These are phyloP conservation scores for Neoboletus magnificus DNA, from an alignment of 768 basidiomycete species.

Conservation along the genomic window DNA sequence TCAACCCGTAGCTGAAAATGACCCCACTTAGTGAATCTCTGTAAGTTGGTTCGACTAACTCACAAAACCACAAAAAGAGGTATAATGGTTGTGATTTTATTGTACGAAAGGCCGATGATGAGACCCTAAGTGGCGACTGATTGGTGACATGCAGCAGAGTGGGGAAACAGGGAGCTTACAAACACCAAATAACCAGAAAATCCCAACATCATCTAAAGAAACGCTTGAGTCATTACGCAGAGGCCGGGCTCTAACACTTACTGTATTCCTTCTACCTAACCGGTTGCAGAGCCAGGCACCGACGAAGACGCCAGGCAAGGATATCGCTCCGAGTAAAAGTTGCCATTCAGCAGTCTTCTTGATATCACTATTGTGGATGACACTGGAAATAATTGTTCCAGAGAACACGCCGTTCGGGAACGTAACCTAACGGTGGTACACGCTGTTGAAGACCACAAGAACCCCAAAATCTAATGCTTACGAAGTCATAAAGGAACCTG, in stretches of 20 bases:
- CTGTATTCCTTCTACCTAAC: slow-evolving; percentile 57
- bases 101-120: slow-evolving; percentile 56
- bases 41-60: slow-evolving; percentile 16
- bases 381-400: slow-evolving; percentile 62
- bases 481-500: slow-evolving; percentile 73
- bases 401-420: slow-evolving; percentile 74
- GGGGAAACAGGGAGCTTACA: slow-evolving; percentile 30
- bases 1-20: slow-evolving; percentile 55
- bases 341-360: slow-evolving; percentile 67
- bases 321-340: slow-evolving; percentile 57
- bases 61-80: slow-evolving; percentile 69
- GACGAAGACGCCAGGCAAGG: slow-evolving; percentile 59
- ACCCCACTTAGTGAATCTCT: background rate
- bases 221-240: slow-evolving; percentile 1
- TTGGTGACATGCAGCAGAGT: background rate
- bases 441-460: background rate
- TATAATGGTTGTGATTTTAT: slow-evolving; percentile 58
- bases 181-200: slow-evolving; percentile 68
- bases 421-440: slow-evolving; percentile 42
- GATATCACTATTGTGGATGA: slow-evolving; percentile 54
- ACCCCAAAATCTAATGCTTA: slow-evolving; percentile 16
- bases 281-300: slow-evolving; percentile 49
- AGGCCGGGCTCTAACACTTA: slow-evolving; percentile 24
- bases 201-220: slow-evolving; percentile 57
- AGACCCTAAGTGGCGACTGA: slow-evolving; percentile 35